Base-by-base conservation (phyloP, 2,329 filamentous ascomycete genomes). In the Sporothrix sp. region DNA sequence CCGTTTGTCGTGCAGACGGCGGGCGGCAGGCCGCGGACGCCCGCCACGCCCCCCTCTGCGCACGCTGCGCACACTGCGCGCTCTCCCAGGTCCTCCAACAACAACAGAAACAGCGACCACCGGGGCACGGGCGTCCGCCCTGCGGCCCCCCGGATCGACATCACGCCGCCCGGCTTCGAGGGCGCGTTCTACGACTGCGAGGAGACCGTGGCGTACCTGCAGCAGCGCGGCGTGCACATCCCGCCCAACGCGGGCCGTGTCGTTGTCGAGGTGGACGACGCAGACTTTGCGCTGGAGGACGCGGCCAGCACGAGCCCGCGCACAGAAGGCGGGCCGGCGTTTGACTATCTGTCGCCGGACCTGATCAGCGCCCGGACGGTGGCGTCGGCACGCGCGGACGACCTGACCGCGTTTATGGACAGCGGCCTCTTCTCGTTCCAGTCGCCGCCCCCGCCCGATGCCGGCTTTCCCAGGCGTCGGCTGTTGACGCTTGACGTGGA, bases 131-230 rank as follows among this genome's bases (percentile, higher is more conserved):
- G 27, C 11, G 45, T 52, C 10, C 39, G 39, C 16, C 38, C 58
- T 66, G 18, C 81, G 7, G 68, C 72, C 33, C 60, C 64, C 11
- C 68, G 71, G 14, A 70, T 84, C 57, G 68, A 68, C 18, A 73
- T 77, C 56, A 73, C 71, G 35, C 63, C 82, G 7, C 72, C 76
- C 1, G 84, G 79, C 0, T 85, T 82, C 54, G 76, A 84, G 53
- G 85, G 85, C 4, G 78, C 86, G 46, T 93, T 87, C 71, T 86
- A 85, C 58, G 86, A 93, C 60, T 69, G 81, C 0, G 76, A 86
- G 53, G 87, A 93, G 62, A 81, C 89, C 0, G 84, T 93, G 63
- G 72, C 77, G 11, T 93, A 89, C 61, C 68, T 94, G 3, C 74
- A 74, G 36, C 72, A 76, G 45, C 75, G 76, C 27, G 81, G 81